phyloP scores from a whole-genome alignment of 2,329 filamentous ascomycete genomes.

The Colletotrichum spinosum region DNA sequence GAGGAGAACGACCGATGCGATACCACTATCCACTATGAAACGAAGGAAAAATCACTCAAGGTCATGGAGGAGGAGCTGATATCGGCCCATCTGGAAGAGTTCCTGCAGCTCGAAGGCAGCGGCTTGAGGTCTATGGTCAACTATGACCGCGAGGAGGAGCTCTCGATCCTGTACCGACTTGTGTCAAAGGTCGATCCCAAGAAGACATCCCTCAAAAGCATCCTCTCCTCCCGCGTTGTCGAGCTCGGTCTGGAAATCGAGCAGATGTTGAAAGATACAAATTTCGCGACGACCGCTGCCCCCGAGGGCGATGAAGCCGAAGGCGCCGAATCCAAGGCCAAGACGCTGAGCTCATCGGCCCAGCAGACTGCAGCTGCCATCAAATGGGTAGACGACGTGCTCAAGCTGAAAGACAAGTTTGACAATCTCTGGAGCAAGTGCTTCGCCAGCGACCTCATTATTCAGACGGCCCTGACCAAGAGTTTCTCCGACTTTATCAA shows the following conservation, averaged over 20 bases:
- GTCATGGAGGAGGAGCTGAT: conserved; percentile 89
- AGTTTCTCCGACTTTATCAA: conserved; percentile 97
- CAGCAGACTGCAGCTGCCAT: conserved; percentile 89
- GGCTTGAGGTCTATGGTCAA: conserved; percentile 92
- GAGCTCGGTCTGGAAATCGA: conserved; percentile 89
- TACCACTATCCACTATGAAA: conserved; percentile 81
- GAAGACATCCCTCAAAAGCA: conserved; percentile 76
- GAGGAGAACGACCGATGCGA: conserved; percentile 88
- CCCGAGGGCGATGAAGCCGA: conserved; percentile 62
- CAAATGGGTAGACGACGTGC: conserved; percentile 94
- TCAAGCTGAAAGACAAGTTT: conserved; percentile 89
- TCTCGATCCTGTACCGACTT: conserved; percentile 84
- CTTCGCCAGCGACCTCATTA: conserved; percentile 78
- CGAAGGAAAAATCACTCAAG: conserved; percentile 76
- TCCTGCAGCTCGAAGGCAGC: conserved; percentile 85
- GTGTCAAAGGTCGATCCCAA: conserved; percentile 81
- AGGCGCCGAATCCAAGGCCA: conserved; percentile 56
- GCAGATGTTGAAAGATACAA: conserved; percentile 67
- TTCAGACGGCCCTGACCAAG: conserved; percentile 85
- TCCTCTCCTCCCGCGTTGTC: conserved; percentile 79
- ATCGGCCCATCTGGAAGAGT: conserved; percentile 78
- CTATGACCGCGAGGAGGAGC: conserved; percentile 82
- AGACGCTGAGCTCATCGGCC: conserved; percentile 60
- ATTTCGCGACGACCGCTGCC: conserved; percentile 58
- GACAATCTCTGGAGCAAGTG: conserved; percentile 81